Percentiles rank a stretch among this genome's conserved stretches.
These are phyloP conservation scores for Aurifilum marmelostoma DNA, from an alignment of 2,329 filamentous ascomycete species.

Conservation along the genomic window DNA sequence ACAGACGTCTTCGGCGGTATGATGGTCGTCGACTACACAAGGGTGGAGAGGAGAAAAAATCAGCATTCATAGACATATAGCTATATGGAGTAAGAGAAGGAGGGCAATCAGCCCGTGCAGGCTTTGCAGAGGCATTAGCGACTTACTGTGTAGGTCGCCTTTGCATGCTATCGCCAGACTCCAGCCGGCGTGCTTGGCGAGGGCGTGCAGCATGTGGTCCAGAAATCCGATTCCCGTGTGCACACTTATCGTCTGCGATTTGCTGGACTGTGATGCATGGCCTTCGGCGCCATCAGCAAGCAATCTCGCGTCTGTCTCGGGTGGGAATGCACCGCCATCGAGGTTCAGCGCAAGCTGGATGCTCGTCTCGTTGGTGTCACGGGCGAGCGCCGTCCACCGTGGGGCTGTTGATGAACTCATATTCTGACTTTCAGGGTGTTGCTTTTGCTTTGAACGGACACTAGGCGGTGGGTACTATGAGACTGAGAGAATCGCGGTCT, in stretches of 20 bases:
- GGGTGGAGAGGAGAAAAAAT: not conserved
- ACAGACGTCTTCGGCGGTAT: slow-evolving; percentile 95
- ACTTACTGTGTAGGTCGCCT: slow-evolving; percentile 88
- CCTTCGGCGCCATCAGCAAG: slow-evolving; percentile 54
- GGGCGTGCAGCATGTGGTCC: slow-evolving; percentile 97
- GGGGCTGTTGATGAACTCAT: slow-evolving; percentile 37
- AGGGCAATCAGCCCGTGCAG: not conserved
- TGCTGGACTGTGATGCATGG: slow-evolving; percentile 84
- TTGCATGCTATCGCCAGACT: slow-evolving; percentile 80
- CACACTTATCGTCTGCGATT: slow-evolving; percentile 82
- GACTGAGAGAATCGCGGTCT: not conserved
- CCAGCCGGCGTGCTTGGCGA: slow-evolving; percentile 96
- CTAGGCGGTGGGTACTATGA: not conserved
- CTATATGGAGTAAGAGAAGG: not conserved
- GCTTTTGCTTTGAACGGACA: no score
- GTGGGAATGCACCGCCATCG: slow-evolving; percentile 80
- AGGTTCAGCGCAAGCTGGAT: slow-evolving; percentile 92
- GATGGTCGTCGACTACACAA: slow-evolving; percentile 87
- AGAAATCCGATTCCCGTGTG: slow-evolving; percentile 96
- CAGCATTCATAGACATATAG: not conserved
- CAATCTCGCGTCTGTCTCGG: slow-evolving; percentile 62
- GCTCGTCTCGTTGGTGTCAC: slow-evolving; percentile 97
- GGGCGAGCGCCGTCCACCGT: slow-evolving; percentile 77
- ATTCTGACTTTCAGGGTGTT: not conserved
- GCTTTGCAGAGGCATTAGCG: not conserved